Evolutionary conservation across 2,329 filamentous ascomycete species (phyloP).

Genomic region (Pestalotiopsis sp.): DNA sequence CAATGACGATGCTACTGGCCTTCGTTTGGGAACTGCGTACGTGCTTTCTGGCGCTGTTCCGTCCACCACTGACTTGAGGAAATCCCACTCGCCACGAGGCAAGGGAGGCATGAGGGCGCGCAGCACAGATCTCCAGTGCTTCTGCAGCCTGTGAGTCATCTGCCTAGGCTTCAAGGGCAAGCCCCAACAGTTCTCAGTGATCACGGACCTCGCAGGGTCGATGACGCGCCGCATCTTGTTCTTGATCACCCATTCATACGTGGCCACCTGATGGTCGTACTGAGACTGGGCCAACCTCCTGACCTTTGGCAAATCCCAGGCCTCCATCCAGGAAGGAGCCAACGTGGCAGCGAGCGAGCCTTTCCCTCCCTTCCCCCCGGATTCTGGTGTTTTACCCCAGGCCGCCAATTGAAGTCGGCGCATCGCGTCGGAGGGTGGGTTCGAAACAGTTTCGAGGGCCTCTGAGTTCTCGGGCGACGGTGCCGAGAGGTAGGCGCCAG

Average conservation of each 20-base stretch:
- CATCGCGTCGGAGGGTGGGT: not conserved
- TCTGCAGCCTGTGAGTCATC: slow-evolving; percentile 44
- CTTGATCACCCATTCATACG: slow-evolving; percentile 23
- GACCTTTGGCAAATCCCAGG: slow-evolving; percentile 53
- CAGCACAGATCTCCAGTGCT: slow-evolving; percentile 50
- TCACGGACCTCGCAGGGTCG: slow-evolving; percentile 40
- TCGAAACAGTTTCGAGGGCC: slow-evolving; percentile 36
- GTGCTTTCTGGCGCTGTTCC: slow-evolving; percentile 40
- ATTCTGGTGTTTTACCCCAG: not conserved
- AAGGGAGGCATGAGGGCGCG: slow-evolving; percentile 58
- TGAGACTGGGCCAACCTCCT: slow-evolving; percentile 46
- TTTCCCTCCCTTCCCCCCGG: not conserved
- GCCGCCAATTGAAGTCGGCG: not conserved
- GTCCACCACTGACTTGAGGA: slow-evolving; percentile 48
- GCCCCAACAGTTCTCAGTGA: slow-evolving; percentile 53
- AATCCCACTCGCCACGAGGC: slow-evolving; percentile 56
- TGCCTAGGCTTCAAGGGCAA: slow-evolving; percentile 42
- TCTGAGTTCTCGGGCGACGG: slow-evolving; percentile 42
- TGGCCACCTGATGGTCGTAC: slow-evolving; percentile 30
- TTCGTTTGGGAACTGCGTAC: slow-evolving; percentile 41
- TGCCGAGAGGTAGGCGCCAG: slow-evolving; percentile 39
- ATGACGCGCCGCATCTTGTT: slow-evolving; percentile 30
- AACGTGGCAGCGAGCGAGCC: not conserved
- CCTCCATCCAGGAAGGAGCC: slow-evolving; percentile 45
- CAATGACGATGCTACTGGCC: slow-evolving; percentile 31